These are phyloP conservation scores for Boletus pseudo-olivaceus DNA, from an alignment of 768 basidiomycete genomes.

Conservation along the genomic window DNA sequence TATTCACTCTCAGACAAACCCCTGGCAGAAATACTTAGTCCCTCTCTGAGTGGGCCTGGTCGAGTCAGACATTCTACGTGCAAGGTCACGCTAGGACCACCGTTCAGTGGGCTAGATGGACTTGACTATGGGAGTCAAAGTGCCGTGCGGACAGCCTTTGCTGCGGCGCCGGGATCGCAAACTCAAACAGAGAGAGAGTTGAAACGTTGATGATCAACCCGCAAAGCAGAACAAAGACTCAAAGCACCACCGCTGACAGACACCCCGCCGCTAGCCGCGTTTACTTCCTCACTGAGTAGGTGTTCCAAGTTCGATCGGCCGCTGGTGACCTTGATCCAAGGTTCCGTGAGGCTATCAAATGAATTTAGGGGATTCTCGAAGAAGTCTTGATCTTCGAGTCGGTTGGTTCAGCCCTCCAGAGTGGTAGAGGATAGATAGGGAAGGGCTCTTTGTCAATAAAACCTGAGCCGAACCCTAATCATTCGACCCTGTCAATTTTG, in stretches of 20 bases:
- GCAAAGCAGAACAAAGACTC: not conserved
- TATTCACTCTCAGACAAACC: not conserved
- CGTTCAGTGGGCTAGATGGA: slow-evolving; percentile 24
- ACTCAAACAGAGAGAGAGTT: not conserved
- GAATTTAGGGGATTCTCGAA: not conserved
- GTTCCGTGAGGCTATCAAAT: not conserved
- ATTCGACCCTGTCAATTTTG: too few species aligned
- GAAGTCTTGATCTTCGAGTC: not conserved
- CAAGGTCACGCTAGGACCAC: slow-evolving; percentile 34
- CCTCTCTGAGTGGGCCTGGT: too few species aligned
- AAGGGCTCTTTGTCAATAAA: too few species aligned
- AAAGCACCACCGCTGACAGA: slow-evolving; percentile 38
- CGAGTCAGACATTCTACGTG: slow-evolving; percentile 29
- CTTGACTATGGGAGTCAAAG: slow-evolving; percentile 33
- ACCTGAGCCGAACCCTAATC: too few species aligned
- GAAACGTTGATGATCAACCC: not conserved
- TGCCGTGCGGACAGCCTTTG: slow-evolving; percentile 33
- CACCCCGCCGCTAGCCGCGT: slow-evolving; percentile 33
- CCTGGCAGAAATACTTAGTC: not conserved
- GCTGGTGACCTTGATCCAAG: slow-evolving; percentile 23
- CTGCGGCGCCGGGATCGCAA: slow-evolving; percentile 41
- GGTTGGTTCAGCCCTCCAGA: not conserved
- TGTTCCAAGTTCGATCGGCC: slow-evolving; percentile 41
- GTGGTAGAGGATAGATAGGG: not conserved
- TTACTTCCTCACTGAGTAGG: slow-evolving; percentile 38